phyloP scores from a whole-genome alignment of 2,329 filamentous ascomycete species.

The Stagonosporopsis chrysanthemi region DNA sequence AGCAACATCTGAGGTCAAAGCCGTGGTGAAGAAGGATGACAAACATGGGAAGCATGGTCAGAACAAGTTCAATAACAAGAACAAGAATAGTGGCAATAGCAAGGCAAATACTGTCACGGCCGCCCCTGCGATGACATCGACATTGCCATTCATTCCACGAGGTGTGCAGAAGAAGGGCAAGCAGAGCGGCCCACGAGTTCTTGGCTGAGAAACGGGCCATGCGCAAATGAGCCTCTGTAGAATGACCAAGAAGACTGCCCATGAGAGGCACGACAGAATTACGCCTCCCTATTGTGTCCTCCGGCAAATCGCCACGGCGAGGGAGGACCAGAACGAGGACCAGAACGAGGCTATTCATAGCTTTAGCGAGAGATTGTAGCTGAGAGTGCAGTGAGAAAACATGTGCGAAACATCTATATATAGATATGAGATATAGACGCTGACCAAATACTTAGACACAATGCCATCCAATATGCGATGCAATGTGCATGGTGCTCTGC shows the following conservation, averaged over 20 bases:
- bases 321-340: neutral
- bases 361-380: neutral
- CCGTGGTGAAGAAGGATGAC: constrained; percentile 64
- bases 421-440: too few species aligned
- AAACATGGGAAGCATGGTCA: constrained; percentile 43
- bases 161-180: constrained; percentile 46
- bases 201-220: constrained; percentile 31
- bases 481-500: neutral
- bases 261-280: neutral
- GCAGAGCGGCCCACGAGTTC: constrained; percentile 33
- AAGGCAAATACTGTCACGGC: constrained; percentile 24
- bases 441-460: neutral
- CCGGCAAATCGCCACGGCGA: neutral
- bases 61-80: constrained; percentile 63
- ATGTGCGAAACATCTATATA: neutral
- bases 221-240: neutral
- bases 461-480: neutral
- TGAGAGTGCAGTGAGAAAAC: neutral
- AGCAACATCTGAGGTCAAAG: constrained; percentile 89
- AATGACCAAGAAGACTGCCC: neutral
- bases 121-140: constrained; percentile 17
- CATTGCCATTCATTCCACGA: constrained; percentile 36
- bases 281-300: neutral
- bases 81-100: constrained; percentile 43
- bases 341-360: neutral